Conservation (phyloP, 257 asterid genomes). For the Solanum pinnatisectum region DNA sequence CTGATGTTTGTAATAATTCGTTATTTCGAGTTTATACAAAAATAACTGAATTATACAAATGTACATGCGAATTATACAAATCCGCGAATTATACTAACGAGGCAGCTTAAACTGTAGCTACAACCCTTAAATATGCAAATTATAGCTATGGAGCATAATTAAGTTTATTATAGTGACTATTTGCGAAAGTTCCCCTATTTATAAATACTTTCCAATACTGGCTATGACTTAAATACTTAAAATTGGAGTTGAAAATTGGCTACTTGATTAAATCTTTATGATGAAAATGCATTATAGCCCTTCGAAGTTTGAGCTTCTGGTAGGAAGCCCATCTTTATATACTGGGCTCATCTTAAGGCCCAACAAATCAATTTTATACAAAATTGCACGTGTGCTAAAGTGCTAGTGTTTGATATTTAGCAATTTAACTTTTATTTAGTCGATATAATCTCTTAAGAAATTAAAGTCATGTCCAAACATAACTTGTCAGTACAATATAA, state of each 20-base stretch:
- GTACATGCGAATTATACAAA: too few species aligned
- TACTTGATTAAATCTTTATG: not conserved
- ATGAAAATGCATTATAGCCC: not conserved
- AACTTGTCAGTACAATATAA: too few species aligned
- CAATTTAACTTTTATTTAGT: too few species aligned
- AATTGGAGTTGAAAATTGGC: not conserved
- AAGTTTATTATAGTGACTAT: too few species aligned
- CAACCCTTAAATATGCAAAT: too few species aligned
- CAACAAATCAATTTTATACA: not conserved
- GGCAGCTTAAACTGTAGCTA: too few species aligned
- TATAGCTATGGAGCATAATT: too few species aligned
- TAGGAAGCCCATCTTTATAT: not conserved
- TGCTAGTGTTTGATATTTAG: not conserved
- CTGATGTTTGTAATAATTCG: too few species aligned
- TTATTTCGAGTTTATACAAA: too few species aligned
- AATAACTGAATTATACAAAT: too few species aligned
- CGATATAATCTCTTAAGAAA: not conserved
- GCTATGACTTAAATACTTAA: not conserved
- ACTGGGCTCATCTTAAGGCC: not conserved
- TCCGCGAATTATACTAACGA: too few species aligned
- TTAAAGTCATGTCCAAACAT: not conserved
- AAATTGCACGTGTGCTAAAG: not conserved
- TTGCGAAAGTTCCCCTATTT: too few species aligned
- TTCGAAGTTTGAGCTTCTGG: not conserved
- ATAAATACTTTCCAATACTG: not conserved